phyloP scores from a whole-genome alignment of 2,329 filamentous ascomycete genomes.

The Diplodia mutila region DNA sequence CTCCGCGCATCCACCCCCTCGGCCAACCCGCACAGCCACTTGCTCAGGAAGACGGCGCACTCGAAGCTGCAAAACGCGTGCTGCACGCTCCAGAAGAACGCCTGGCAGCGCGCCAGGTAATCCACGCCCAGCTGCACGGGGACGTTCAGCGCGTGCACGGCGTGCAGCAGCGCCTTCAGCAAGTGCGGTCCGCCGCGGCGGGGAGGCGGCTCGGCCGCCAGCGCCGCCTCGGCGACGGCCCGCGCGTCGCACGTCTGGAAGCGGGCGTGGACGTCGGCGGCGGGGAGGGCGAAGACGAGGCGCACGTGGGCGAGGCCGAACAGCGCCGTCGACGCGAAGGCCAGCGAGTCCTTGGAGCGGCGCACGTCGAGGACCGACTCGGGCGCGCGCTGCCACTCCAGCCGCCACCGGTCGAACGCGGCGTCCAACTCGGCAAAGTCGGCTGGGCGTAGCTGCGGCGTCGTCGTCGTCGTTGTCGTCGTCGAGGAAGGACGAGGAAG shows the following conservation, averaged over 20 bases:
- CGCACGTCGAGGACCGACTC: not conserved
- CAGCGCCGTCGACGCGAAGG: constrained; percentile 1
- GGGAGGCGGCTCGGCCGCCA: not conserved
- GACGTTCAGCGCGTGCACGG: not conserved
- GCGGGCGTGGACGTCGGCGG: not conserved
- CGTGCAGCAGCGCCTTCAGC: not conserved
- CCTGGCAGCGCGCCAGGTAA: not conserved
- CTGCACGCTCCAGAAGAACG: constrained; percentile 4
- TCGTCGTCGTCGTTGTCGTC: not conserved
- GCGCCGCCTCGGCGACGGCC: not conserved
- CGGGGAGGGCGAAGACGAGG: not conserved
- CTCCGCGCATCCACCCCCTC: not conserved
- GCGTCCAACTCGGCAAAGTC: not conserved
- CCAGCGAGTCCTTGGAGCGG: not conserved
- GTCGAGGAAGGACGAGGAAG: not conserved
- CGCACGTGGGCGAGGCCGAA: constrained; percentile 7
- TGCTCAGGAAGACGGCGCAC: constrained; percentile 5
- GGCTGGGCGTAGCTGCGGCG: not conserved
- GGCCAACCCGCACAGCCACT: not conserved
- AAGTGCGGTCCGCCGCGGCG: not conserved
- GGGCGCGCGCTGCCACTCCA: not conserved
- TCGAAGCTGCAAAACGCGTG: not conserved
- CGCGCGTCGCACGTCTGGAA: not conserved
- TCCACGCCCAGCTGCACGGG: not conserved
- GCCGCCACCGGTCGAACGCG: constrained; percentile 1